phyloP scores from a whole-genome alignment of 768 basidiomycete species.

The Boletus vermiculosoides region DNA sequence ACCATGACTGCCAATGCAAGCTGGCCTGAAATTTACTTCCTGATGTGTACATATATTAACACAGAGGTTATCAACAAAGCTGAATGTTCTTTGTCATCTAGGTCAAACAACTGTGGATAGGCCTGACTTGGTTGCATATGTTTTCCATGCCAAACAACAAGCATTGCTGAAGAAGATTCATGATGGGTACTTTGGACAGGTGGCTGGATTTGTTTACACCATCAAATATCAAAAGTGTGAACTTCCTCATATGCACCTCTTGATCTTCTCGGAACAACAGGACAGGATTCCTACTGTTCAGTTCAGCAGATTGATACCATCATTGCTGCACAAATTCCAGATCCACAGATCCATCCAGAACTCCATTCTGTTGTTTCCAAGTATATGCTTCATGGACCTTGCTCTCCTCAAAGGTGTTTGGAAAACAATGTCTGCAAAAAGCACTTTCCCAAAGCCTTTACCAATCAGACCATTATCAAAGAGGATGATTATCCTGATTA shows the following conservation, averaged over 20 bases:
- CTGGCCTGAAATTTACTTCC: constrained; percentile 49
- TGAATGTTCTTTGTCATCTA: neutral
- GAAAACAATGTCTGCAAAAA: neutral
- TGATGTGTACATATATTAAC: constrained; percentile 14
- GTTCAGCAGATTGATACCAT: neutral
- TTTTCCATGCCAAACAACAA: constrained; percentile 46
- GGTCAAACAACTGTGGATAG: constrained; percentile 40
- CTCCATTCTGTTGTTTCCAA: neutral
- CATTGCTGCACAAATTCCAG: neutral
- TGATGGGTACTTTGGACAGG: constrained; percentile 40
- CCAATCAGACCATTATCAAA: neutral
- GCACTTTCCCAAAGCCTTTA: neutral
- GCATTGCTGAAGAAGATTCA: constrained; percentile 38
- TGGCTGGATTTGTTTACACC: constrained; percentile 45
- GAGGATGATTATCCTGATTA: neutral
- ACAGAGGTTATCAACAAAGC: neutral
- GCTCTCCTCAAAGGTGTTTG: neutral
- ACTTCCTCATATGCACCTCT: neutral
- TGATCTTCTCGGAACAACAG: neutral
- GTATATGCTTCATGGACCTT: neutral
- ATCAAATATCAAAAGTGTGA: constrained; percentile 36
- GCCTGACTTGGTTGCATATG: constrained; percentile 45
- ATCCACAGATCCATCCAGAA: neutral
- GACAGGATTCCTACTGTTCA: neutral
- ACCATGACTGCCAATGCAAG: constrained; percentile 53